Percentiles rank a stretch among this genome's conserved stretches.
Evolutionary conservation across 768 basidiomycete genomes (phyloP).

Genomic region (Pleurotus giganteus): DNA sequence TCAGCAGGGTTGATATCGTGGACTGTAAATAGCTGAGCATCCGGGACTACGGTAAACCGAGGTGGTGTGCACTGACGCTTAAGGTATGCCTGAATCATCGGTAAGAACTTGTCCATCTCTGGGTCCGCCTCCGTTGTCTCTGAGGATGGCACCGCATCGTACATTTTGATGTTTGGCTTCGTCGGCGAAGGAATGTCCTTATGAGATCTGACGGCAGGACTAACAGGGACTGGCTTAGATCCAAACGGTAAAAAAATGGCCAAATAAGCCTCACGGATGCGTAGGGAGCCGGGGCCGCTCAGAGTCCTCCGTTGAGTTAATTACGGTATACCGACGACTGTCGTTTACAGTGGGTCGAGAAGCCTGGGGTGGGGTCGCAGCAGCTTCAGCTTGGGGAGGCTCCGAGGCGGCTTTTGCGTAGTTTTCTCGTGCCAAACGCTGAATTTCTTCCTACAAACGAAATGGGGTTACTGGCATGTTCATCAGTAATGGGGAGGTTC

Average conservation of each 20-base stretch:
- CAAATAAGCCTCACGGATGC: constrained; percentile 34
- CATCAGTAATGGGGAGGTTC: background rate
- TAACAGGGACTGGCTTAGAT: constrained; percentile 20
- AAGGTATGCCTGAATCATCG: constrained; percentile 75
- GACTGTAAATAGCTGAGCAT: constrained; percentile 28
- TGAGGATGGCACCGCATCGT: constrained; percentile 60
- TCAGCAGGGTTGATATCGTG: constrained; percentile 23
- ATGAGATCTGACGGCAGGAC: constrained; percentile 54
- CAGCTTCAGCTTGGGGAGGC: constrained; percentile 8
- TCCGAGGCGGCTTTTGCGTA: constrained; percentile 19
- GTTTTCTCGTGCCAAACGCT: constrained; percentile 45
- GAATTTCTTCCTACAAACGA: constrained; percentile 51
- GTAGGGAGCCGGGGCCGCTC: constrained; percentile 28
- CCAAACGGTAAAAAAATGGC: background rate
- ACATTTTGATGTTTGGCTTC: constrained; percentile 58
- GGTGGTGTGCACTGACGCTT: constrained; percentile 40
- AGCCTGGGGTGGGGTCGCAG: constrained; percentile 17
- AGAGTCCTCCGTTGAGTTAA: constrained; percentile 29
- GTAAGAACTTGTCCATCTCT: constrained; percentile 77
- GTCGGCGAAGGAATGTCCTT: constrained; percentile 41
- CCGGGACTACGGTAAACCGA: background rate
- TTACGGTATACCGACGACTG: constrained; percentile 52
- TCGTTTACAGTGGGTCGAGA: constrained; percentile 32
- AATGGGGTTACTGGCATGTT: background rate
- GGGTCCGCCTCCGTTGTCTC: constrained; percentile 36